Evolutionary conservation across 495 filamentous ascomycete genomes (phyloP).

Genomic region (Aspergillus haitiensis): DNA sequence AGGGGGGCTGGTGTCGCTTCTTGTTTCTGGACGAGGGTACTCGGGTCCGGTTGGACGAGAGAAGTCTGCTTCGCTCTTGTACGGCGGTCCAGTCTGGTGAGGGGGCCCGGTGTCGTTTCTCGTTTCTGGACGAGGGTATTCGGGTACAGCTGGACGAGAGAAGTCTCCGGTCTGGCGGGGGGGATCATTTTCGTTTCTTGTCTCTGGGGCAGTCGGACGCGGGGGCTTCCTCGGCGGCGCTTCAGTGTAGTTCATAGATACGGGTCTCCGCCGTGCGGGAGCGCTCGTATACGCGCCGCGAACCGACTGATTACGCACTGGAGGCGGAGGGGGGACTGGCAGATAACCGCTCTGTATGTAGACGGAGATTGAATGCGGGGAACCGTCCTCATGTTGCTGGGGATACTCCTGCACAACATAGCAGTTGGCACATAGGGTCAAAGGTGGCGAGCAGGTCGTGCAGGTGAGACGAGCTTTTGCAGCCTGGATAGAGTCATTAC

Average conservation of each 20-base stretch:
- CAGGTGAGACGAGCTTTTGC: conserved; percentile 8
- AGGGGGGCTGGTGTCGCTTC: background rate
- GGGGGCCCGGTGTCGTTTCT: too few species aligned
- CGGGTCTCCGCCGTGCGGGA: background rate
- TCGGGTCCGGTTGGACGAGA: background rate
- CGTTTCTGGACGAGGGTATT: too few species aligned
- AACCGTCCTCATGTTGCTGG: conserved; percentile 6
- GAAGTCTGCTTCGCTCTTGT: background rate
- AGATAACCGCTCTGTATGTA: conserved; percentile 10
- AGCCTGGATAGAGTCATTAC: conserved; percentile 8
- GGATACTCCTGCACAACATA: conserved; percentile 10
- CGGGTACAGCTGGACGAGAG: background rate
- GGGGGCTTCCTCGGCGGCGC: conserved; percentile 12
- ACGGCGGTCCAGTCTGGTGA: background rate
- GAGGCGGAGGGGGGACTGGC: conserved; percentile 11
- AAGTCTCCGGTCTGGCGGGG: background rate
- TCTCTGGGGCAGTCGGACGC: background rate
- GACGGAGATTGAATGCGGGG: conserved; percentile 3
- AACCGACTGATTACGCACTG: background rate
- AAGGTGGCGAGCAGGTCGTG: conserved; percentile 3
- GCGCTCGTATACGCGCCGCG: background rate
- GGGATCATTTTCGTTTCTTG: background rate
- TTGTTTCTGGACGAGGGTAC: background rate
- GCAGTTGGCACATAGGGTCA: conserved; percentile 16
- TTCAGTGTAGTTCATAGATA: background rate